Evolutionary conservation across 805 yeast genomes (phyloP), one percentile per base, ranked within the genome.

Genomic region (Ogataea angusta): DNA sequence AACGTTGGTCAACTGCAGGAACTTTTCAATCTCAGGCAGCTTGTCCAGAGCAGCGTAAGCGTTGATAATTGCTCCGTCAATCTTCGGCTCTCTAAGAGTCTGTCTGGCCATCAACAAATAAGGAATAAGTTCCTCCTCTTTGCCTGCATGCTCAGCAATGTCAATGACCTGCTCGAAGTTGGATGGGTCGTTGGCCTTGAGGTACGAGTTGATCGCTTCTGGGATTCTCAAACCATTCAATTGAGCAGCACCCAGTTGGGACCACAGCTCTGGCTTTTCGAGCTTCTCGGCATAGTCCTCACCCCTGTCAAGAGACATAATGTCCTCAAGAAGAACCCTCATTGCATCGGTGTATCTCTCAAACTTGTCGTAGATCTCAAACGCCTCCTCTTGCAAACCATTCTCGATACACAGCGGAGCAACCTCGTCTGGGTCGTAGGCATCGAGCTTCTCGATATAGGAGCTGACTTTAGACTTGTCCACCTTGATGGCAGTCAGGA

Each of bases 181-280:
- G 38, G 85, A 76, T 44, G 98, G 93, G 63, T 91, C 95, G 56
- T 84, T 80, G 30, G 98, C 96, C 56, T 80, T 85, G 56, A 90
- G 85, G 62, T 93, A 93, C 6, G 98, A 89, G 41, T 80, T 82
- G 57, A 93, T 85, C 23, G 98, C 88, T 56, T 91, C 98, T 36
- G 88, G 82, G 46, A 93, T 79, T 55, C 98, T 80, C 59, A 90
- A 74, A 37, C 97, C 99, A 56, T 88, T 87, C 59, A 93, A 75
- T 69, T 93, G 98, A 42, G 99, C 97, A 62, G 82, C 78, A 75
- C 97, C 99, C 43, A 93, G 76, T 64, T 88, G 95, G 56, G 86
- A 83, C 98, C 98, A 93, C 50, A 91, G 73, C 53, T 84, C 95
- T 9, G 95, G 79, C 24, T 76, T 72, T 57, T 90, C 90, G 49